Evolutionary conservation across 495 filamentous ascomycete species (phyloP), one percentile per base, ranked within the genome.

Genomic region (Aspergillus sclerotioniger): DNA sequence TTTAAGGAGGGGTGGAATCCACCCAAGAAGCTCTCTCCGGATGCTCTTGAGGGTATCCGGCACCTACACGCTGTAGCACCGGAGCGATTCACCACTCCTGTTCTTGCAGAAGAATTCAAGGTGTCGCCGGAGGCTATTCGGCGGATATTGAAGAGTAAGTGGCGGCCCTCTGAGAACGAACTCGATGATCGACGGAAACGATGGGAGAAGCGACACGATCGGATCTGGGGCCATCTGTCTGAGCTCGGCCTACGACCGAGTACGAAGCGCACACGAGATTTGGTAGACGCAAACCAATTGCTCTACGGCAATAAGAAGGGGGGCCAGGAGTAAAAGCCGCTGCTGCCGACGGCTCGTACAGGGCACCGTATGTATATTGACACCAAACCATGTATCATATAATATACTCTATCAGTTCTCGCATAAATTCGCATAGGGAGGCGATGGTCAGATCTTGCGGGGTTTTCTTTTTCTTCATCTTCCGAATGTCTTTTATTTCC

Each of bases 41-140:
- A 96, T 69, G 90, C 93, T 10, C 67, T 96, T 10, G 87, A 91
- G 15, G 91, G 91, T 28, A 96, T 98, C 56, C 85, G 90, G 17
- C 84, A 86, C 29, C 77, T 98, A 20, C 83, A 96, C 67, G 71
- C 79, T 3, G 82, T 90, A 60, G 84, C 89, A 46, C 91, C 94
- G 0, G 80, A 88, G 1, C 71, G 76, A 50, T 96, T 90, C 75
- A 86, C 88, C 17, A 95, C 90, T 1, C 65, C 78, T 9, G 82
- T 86, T 35, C 84, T 98, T 6, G 83, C 94, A 0, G 64, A 86
- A 0, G 80, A 92, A 55, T 98, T 98, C 74, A 76, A 90, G 71
- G 78, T 96, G 6, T 92, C 91, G 1, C 81, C 90, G 1, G 94
- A 98, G 62, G 89, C 86, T 6, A 90, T 98, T 53, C 82, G 92